Evolutionary conservation across 352 stramenopile species (phyloP), one percentile per base, ranked within the genome.

Genomic region (Phytophthora palmivora): DNA sequence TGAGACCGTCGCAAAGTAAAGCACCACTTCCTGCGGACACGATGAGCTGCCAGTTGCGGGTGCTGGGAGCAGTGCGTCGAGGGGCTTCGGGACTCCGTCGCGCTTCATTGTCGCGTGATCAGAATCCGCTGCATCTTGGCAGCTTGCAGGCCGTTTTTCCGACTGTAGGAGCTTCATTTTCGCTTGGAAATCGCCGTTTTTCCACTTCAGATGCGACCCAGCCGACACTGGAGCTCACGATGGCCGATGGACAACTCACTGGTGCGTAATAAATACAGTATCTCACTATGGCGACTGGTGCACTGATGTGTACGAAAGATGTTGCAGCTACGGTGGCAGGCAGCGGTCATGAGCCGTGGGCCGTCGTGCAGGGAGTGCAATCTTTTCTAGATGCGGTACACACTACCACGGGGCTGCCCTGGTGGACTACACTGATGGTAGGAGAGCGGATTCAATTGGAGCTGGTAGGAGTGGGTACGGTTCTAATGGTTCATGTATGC

Each of bases 391-490:
- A 93, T 39, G 58, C 66, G 14, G 70, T 93, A 21, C 84, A 93
- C 70, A 70, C 50, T 42, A 80, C 77, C 16, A 89, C 80, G 19
- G 84, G 84, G 2, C 57, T 93, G 61, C 84, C 84, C 1, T 93
- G 84, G 84, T 93, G 84, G 84, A 79, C 84, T 7, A 89, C 82
- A 26, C 70, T 93, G 15, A 56, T 77, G 50, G 82, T 89, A 52
- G 2, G 49, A 48, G 14, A 63, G 28, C 18, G 44, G 4, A 37
- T 2, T 15, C 7, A 19, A 22, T 45, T 19, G 12, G 11, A 14
- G 10, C 12, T 32, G 24, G 45, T 5, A 8, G 5, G 15, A 30
- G n/a, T 3, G 7, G 18, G 15, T 15, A 18, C 48, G 67, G 11
- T 41, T 0, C 37, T 61, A 38, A 69, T 41, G 37, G 6, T 28